Evolutionary conservation across 495 filamentous ascomycete species (phyloP), one percentile per base, ranked within the genome.

Genomic region (Hypoxylon perforatum): DNA sequence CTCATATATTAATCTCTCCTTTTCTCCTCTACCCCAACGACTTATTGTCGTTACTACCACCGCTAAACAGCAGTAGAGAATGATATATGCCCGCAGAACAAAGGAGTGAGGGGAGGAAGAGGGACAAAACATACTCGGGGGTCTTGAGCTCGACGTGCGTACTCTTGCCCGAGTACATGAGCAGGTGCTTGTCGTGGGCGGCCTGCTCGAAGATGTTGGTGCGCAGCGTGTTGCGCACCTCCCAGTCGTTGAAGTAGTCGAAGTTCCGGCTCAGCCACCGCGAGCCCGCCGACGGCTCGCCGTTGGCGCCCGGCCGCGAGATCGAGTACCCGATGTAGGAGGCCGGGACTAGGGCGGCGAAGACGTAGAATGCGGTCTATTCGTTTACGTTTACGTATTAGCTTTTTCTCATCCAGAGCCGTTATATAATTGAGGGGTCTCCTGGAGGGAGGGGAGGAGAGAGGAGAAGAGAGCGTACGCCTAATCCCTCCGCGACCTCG

Each of bases 161-260:
- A 71, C 65, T 77, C 65, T 67, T 73, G 55, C 67, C 61, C 42
- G 67, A 63, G 50, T 73, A 47, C 21, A 65, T 52, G 52, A 83
- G 68, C 21, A 84, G 74, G 61, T 81, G 78, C 72, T 73, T 80
- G 72, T 84, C 81, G 63, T 76, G 75, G 49, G 80, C 80, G n/a
- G 81, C 81, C 72, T 84, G 79, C 65, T 82, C 72, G 48, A 81
- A 46, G 0, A 76, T 55, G 15, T 75, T 72, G 11, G 79, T 74
- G 72, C 75, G 77, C 52, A 78, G 59, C 30, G 73, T 46, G 71
- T 81, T 82, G 69, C 75, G 75, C 49, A 47, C 53, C 72, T 80
- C 79, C 76, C 72, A 79, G 59, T 76, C 72, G 52, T 69, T 68
- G 68, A 76, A 74, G 69, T 81, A 75, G 10, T 73, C 61, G 57